phyloP scores from a whole-genome alignment of 129 eudicot genomes.

The Dittrichia graveolens region DNA sequence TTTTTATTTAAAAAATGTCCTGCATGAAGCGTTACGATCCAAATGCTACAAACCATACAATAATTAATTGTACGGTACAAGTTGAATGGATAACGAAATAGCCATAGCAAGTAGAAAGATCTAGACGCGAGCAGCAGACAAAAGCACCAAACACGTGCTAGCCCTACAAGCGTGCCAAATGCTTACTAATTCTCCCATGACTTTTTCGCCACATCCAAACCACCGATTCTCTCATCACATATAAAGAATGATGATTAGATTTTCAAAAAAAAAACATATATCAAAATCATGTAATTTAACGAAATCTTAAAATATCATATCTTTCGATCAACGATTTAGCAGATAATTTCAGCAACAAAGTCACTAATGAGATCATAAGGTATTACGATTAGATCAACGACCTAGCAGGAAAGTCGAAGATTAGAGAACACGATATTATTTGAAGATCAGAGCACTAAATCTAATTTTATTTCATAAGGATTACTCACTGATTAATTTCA shows the following conservation, averaged over 20 bases:
- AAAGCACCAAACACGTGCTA: slow-evolving; percentile 17
- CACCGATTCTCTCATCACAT: slow-evolving; percentile 8
- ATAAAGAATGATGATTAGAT: background rate
- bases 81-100: background rate
- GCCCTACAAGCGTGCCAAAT: slow-evolving; percentile 5
- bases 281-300: too few relatives aligned
- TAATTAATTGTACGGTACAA: background rate
- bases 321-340: background rate
- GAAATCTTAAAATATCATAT: too few relatives aligned
- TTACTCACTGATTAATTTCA: slow-evolving; percentile 22
- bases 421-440: background rate
- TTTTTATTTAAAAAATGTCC: too few relatives aligned
- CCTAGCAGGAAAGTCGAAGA: background rate
- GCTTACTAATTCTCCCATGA: background rate
- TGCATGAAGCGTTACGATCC: too few relatives aligned
- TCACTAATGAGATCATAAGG: background rate
- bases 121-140: slow-evolving; percentile 5
- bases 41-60: too few relatives aligned
- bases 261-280: background rate
- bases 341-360: background rate
- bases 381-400: background rate
- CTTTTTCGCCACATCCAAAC: slow-evolving; percentile 32
- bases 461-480: slow-evolving; percentile 29
- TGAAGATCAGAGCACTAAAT: background rate
- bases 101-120: slow-evolving; percentile 11